Evolutionary conservation across 306 rosid species (phyloP), one percentile per base, ranked within the genome.

Genomic region (Argentina anserina): DNA sequence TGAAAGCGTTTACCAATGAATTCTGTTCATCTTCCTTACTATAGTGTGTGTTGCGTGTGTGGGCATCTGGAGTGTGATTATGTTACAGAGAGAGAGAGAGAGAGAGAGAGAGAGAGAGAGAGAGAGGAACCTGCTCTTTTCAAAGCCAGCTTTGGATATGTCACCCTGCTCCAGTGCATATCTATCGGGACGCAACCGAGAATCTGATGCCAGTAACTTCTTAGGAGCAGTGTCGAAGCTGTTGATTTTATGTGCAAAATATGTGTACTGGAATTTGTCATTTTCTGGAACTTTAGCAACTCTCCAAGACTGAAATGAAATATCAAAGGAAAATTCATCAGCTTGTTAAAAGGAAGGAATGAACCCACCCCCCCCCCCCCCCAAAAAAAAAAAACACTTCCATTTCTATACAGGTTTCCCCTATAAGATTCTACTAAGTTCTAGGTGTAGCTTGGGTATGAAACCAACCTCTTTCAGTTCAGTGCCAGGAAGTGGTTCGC

Each of bases 101-200:
- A 15, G 45, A 68, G 31, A 39, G 63, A 61, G 17, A 36, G 58
- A 49, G 83, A 88, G 88, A 87, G n/a, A 17, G 62, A 46, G 49
- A 15, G 46, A 69, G 33, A 40, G 4, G 23, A 60, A 92, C 96
- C 96, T 88, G 96, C 84, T 89, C 90, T 93, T 93, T 80, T 90
- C 97, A 34, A 88, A 76, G 62, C 98, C 97, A 13, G 97, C 85
- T 86, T 90, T 93, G 34, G 97, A 85, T 58, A 90, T 71, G 79
- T 90, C 97, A 42, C 96, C 94, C 75, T 82, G 84, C 84, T 93
- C 94, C 53, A 93, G 91, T 50, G 97, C 97, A 23, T 37, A 86
- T 84, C 98, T 83, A 82, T 93, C 98, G 18, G 98, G 92, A 68
- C 96, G 98, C 84, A 93, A 79, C 31, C 97, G 96, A 40, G 98